Evolutionary conservation across 768 basidiomycete genomes (phyloP), one percentile per base, ranked within the genome.

Genomic region (Macrolepiota albuminosa): DNA sequence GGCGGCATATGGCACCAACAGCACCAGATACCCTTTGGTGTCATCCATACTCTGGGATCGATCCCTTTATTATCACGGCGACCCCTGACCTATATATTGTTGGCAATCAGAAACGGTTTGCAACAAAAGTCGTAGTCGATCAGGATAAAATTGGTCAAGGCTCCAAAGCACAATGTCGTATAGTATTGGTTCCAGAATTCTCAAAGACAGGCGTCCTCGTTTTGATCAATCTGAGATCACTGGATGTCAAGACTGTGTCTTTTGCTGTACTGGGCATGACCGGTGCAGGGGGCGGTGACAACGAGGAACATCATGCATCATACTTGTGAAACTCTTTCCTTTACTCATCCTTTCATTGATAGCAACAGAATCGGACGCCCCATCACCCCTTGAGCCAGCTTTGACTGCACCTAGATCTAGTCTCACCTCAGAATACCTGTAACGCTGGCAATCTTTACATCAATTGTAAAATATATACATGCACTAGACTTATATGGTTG

Each of bases 21-120:
- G 96, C 96, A 29, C 97, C 97, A 31, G 97, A 99, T 73, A 99
- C 97, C 1, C 81, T 99, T 4, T 98, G 95, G 95, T 98, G 97
- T 67, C 95, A 98, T 71, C 97, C 97, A 18, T 98, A 89, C 76
- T 84, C 89, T 53, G 79, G 84, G 33, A 76, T 78, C 18, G 97
- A 99, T 69, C 97, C 97, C 0, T 99, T 99, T 74, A 79, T 97
- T 58, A 80, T 99, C 36, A 66, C 75, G n/a, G 81, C 87, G 68
- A 88, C 93, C 9, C 97, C 97, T 16, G 86, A 97, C 69, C 72
- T 98, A 33, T 98, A 98, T 71, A 78, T 95, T 64, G 79, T 95
- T n/a, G 97, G 97, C 37, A 92, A 92, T 61, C 95, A 98, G 74
- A 86, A 88, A 34, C 76, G 76, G 61, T 98, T 98, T 66, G 83